Evolutionary conservation across 1,284 basidiomycete species (phyloP), one percentile per base, ranked within the genome.

Genomic region (Sanghuangporus baumii): DNA sequence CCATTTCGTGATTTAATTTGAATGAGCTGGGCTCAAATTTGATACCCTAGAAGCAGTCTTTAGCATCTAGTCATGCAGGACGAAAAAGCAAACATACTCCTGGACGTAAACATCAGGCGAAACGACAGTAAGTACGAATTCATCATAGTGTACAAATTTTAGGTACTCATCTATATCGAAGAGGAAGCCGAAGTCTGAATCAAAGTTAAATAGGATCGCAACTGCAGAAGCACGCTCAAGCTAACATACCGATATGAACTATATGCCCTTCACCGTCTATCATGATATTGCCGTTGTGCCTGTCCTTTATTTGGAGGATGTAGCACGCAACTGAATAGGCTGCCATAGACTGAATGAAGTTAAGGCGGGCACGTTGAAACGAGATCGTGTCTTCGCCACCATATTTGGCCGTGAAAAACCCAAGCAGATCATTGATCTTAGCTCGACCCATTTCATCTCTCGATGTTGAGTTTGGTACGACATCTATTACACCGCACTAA

Each of bases 281-380:
- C 96, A 99, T 97, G 71, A 98, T 98, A 74, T 99, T 99, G 20
- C 96, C 96, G 71, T 98, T 98, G 75, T 99, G 96, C 41, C 96
- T 79, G 74, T 99, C 97, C 76, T 97, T 96, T 76, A 98, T 94
- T 74, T 99, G 96, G 46, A 98, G 76, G 66, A 98, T 94, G 75
- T 98, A 98, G 74, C 96, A 99, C 11, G 94, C 93, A n/a, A 99
- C 89, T 40, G 95, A 98, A 76, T 99, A 99, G 18, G 95, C 97
- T 1, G 97, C 97, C 97, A 99, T 99, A 1, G 94, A 96, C 73
- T 97, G 94, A 67, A 99, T 94, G 72, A 99, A 99, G 76, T 98
- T 98, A 67, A 94, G 80, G 34, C 96, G 87, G 52, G 97, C 97
- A 67, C 85, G 85, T 73, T 99, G 96, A 81, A 98, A 99, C 31